A percentile compares a stretch with the other conserved stretches of the same genome.
phyloP scores from a whole-genome alignment of 2,329 filamentous ascomycete species.

The Apiospora malaysiana region DNA sequence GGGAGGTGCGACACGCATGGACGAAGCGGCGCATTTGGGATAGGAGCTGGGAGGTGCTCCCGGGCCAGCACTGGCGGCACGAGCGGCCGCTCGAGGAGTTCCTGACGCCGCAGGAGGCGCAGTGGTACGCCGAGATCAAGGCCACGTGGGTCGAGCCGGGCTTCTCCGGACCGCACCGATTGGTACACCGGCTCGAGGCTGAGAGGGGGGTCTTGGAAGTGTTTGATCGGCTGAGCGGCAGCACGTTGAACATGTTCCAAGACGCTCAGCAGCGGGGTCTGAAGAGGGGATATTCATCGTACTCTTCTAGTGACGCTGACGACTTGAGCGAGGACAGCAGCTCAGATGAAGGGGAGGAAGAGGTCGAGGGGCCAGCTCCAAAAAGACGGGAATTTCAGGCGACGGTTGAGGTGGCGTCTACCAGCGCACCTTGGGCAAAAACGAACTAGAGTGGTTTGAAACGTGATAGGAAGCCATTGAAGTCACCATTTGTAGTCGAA shows the following conservation, averaged over 20 bases:
- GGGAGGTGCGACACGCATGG: not conserved
- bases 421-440: too few species aligned
- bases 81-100: constrained; percentile 6
- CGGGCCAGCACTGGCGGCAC: not conserved
- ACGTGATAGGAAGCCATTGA: too few species aligned
- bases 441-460: too few species aligned
- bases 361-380: too few species aligned
- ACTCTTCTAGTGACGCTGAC: too few species aligned
- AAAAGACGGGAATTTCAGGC: too few species aligned
- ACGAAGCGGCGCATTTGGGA: not conserved
- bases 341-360: too few species aligned
- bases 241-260: not conserved
- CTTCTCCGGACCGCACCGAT: not conserved
- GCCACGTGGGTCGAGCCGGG: not conserved
- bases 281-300: not conserved
- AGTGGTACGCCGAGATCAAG: not conserved
- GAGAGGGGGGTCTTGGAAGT: not conserved
- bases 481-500: too few species aligned
- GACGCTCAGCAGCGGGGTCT: not conserved
- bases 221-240: not conserved
- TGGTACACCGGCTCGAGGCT: not conserved
- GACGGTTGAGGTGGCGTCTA: too few species aligned
- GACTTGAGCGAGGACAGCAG: too few species aligned
- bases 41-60: not conserved
- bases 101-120: not conserved